Percentiles rank a stretch among this genome's conserved stretches.
These are phyloP conservation scores for Geoglossum glabrum DNA, from an alignment of 495 filamentous ascomycete genomes.

Conservation along the genomic window DNA sequence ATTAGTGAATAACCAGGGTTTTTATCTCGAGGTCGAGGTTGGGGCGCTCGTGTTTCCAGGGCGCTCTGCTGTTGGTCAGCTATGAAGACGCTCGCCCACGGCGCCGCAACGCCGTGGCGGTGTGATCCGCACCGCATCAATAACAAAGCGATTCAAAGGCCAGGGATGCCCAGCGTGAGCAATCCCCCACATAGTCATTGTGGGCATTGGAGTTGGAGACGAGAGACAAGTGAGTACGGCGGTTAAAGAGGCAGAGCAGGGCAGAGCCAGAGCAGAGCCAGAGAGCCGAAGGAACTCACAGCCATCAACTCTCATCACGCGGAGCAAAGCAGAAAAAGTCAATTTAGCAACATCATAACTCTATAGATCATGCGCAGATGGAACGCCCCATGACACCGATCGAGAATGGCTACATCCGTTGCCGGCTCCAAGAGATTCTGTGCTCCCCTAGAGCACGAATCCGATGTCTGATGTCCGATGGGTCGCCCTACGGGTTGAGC, in stretches of 20 bases:
- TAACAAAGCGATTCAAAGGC: not conserved
- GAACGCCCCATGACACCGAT: no score
- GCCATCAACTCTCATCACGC: no score
- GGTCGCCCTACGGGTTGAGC: no score
- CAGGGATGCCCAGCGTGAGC: not conserved
- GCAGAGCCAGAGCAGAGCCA: no score
- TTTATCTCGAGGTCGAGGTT: not conserved
- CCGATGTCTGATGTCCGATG: no score
- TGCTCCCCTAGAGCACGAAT: no score
- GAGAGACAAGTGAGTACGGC: not conserved
- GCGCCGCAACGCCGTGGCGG: not conserved
- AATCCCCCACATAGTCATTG: not conserved
- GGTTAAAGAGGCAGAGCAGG: not conserved
- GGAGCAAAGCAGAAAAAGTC: no score
- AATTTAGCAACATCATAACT: no score
- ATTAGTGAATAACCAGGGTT: not conserved
- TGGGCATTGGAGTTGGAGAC: not conserved
- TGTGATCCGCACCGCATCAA: not conserved
- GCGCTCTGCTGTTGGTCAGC: not conserved
- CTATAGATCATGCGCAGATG: no score
- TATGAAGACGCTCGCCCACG: not conserved
- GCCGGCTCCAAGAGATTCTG: no score
- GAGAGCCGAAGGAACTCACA: no score
- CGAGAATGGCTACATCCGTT: no score
- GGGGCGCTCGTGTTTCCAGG: not conserved